Percentiles rank a stretch among this genome's conserved stretches.
phyloP scores from a whole-genome alignment of 2,329 filamentous ascomycete genomes.

The Aspergillus texensis region DNA sequence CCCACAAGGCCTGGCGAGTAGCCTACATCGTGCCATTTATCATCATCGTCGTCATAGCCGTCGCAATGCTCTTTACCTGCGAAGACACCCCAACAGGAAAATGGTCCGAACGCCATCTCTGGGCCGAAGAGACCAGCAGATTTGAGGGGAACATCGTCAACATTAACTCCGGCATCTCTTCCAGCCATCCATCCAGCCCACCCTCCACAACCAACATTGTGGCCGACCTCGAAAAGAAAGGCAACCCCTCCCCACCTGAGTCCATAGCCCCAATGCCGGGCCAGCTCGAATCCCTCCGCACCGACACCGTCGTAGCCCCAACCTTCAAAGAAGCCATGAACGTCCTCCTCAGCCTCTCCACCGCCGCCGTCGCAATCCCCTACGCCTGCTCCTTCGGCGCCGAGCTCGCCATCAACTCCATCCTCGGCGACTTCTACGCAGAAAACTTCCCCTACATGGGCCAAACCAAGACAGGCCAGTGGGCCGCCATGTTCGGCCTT shows the following conservation, averaged over 20 bases:
- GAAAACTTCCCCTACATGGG: constrained; percentile 58
- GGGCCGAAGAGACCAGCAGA: constrained; percentile 48
- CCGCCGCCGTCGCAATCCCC: constrained; percentile 53
- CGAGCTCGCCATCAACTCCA: constrained; percentile 63
- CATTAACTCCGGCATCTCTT: constrained; percentile 26
- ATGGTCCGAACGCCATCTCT: constrained; percentile 72
- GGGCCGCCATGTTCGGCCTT: constrained; percentile 59
- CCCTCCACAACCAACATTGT: constrained; percentile 28
- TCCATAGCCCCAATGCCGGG: constrained; percentile 51
- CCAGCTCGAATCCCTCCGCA: constrained; percentile 52
- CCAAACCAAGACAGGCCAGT: constrained; percentile 59
- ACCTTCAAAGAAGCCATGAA: constrained; percentile 61
- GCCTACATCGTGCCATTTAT: constrained; percentile 83
- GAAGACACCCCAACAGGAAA: constrained; percentile 81
- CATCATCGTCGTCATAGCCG: constrained; percentile 67
- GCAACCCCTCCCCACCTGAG: constrained; percentile 21
- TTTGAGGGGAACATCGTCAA: constrained; percentile 35
- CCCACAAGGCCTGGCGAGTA: constrained; percentile 78
- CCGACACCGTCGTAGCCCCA: constrained; percentile 66
- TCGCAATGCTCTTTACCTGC: constrained; percentile 72
- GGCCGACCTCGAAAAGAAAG: constrained; percentile 38
- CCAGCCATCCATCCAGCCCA: constrained; percentile 26
- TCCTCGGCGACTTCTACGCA: constrained; percentile 62
- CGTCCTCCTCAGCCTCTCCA: constrained; percentile 64
- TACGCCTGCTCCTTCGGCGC: constrained; percentile 66